These are phyloP conservation scores for Prunella vulgaris DNA, from an alignment of 257 asterid species.

Conservation along the genomic window DNA sequence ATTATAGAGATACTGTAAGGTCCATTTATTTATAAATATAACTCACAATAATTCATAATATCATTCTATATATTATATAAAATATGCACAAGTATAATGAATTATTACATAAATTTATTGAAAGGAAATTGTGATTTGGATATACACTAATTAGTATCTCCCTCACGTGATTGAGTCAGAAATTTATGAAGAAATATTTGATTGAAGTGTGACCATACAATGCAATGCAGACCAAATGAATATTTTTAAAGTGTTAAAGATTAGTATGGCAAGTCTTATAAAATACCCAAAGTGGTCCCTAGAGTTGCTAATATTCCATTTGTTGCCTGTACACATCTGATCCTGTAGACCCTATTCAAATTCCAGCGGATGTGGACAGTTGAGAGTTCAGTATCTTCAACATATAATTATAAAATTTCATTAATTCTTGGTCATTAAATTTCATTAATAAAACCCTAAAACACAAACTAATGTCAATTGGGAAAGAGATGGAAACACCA, in stretches of 20 bases:
- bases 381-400: neutral
- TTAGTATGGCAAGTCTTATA: slow-evolving; percentile 24
- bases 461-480: neutral
- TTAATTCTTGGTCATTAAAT: neutral
- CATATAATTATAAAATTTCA: neutral
- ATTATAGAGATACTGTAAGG: too few relatives aligned
- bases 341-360: slow-evolving; percentile 25
- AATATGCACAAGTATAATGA: too few relatives aligned
- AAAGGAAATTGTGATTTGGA: too few relatives aligned
- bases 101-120: too few relatives aligned
- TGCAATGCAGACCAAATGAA: neutral
- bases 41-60: too few relatives aligned
- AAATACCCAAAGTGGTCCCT: slow-evolving; percentile 30
- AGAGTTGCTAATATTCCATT: slow-evolving; percentile 31
- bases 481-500: too few relatives aligned
- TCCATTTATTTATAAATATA: too few relatives aligned
- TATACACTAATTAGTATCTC: too few relatives aligned
- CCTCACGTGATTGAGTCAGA: too few relatives aligned
- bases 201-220: neutral
- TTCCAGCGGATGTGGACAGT: slow-evolving; percentile 20
- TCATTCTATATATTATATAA: too few relatives aligned
- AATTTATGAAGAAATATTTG: too few relatives aligned
- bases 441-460: neutral
- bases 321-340: slow-evolving; percentile 28
- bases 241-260: neutral